Percentiles rank a stretch among this genome's conserved stretches.
Evolutionary conservation across 352 stramenopile species (phyloP).

Genomic region (Phytophthora colocasiae): DNA sequence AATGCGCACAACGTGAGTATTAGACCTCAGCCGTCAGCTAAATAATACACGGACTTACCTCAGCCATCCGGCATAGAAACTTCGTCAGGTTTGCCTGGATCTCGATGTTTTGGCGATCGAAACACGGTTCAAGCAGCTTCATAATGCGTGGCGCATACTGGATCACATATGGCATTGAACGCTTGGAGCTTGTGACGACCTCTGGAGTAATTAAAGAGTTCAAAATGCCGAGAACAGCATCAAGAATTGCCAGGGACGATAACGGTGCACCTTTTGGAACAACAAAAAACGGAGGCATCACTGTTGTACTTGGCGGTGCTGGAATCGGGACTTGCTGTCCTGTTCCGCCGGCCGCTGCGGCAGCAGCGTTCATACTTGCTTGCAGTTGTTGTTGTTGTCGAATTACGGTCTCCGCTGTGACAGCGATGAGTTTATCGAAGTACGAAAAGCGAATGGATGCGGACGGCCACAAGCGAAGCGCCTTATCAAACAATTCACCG

Average conservation of each 20-base stretch:
- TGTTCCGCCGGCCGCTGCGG: slow-evolving; percentile 20
- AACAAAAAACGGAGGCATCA: slow-evolving; percentile 84
- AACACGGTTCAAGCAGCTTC: slow-evolving; percentile 91
- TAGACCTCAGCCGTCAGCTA: not conserved
- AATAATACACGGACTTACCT: slow-evolving; percentile 49
- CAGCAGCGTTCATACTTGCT: slow-evolving; percentile 40
- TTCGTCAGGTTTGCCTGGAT: slow-evolving; percentile 75
- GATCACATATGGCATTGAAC: slow-evolving; percentile 82
- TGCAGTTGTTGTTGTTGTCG: slow-evolving; percentile 73
- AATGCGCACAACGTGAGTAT: slow-evolving; percentile 1
- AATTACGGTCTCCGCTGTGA: slow-evolving; percentile 87
- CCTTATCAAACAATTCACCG: slow-evolving; percentile 89
- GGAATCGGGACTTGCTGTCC: slow-evolving; percentile 39
- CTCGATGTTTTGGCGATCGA: slow-evolving; percentile 83
- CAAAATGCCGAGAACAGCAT: slow-evolving; percentile 87
- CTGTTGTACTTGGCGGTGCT: slow-evolving; percentile 38
- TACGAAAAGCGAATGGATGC: slow-evolving; percentile 90
- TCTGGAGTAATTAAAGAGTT: slow-evolving; percentile 84
- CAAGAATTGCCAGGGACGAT: slow-evolving; percentile 87
- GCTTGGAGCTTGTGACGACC: slow-evolving; percentile 77
- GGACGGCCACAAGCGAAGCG: slow-evolving; percentile 85
- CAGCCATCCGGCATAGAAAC: slow-evolving; percentile 76
- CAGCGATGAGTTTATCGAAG: slow-evolving; percentile 92
- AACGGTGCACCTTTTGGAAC: slow-evolving; percentile 85
- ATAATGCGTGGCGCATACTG: slow-evolving; percentile 90